Evolutionary conservation across 441 rosid species (phyloP), one percentile per base, ranked within the genome.

Genomic region (Melastoma candidum): DNA sequence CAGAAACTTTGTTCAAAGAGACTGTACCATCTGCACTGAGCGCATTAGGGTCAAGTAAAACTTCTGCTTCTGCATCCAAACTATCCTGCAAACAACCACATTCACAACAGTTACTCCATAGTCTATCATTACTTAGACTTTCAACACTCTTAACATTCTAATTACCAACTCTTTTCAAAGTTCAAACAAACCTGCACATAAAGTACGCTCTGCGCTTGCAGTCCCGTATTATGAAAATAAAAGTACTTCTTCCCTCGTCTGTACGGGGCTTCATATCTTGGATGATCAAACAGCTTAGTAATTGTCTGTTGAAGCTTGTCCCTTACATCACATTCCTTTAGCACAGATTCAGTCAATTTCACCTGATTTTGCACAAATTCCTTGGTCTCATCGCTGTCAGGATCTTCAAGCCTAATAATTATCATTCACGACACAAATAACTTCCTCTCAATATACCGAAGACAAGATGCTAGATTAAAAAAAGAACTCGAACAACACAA

Each of bases 11-110:
- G 63, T 48, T 80, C 48, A 87, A 66, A 11, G 96, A 58, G 41
- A 87, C 90, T 1, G 97, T 89, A 63, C 97, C 96, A 63, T 94
- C 99, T 36, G 76, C 80, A 39, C 97, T 83, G 0, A 94, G 87
- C 32, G 66, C 53, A 68, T 94, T 94, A 3, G 96, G 99, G 72
- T 94, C 95, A 51, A 94, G 85, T 74, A 94, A 77, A 26, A 80
- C 92, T 73, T 74, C 83, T 2, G 87, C 65, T 59, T 82, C 80
- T 59, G 74, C 90, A 51, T 87, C 85, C 55, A 94, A 68, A 69
- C 77, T 64, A 75, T 81, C 87, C 95, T 94, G 67, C 39, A 73
- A 4, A 29, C 7, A 29, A 29, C 36, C 36, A 29, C 36, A 29
- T 29, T 29, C 7, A 29, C 1, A 4, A 22, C 17, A 26, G 7